Evolutionary conservation across 805 yeast genomes (phyloP).

Genomic region (Yarrowia hollandica): DNA sequence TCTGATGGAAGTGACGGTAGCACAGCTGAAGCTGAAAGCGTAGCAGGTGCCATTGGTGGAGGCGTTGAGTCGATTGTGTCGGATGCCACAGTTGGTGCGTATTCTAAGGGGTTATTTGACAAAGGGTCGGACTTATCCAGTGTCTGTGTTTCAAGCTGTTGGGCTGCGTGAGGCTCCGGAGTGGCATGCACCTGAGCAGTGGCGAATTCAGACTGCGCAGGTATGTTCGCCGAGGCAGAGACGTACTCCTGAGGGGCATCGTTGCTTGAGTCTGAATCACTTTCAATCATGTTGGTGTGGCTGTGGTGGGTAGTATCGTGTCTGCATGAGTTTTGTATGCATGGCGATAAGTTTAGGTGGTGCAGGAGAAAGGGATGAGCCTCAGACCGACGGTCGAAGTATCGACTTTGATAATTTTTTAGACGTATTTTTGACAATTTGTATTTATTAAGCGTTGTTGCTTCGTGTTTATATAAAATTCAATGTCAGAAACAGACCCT

Average conservation of each 20-base stretch:
- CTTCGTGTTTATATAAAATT: no score
- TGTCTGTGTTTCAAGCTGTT: not conserved
- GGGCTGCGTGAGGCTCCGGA: not conserved
- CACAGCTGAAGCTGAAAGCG: slow-evolving; percentile 41
- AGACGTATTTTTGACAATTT: no score
- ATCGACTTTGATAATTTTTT: no score
- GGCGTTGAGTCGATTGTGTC: slow-evolving; percentile 39
- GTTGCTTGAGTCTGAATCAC: slow-evolving; percentile 11
- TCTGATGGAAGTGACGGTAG: slow-evolving; percentile 39
- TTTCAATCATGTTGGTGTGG: not conserved
- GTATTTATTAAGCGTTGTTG: no score
- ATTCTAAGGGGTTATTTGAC: no score
- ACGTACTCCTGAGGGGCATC: slow-evolving; percentile 26
- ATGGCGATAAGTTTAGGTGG: slow-evolving; percentile 12
- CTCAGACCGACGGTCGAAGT: no score
- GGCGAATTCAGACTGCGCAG: not conserved
- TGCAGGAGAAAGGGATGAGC: no score
- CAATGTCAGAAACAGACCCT: no score
- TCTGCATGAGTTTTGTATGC: slow-evolving; percentile 13
- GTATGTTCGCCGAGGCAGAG: slow-evolving; percentile 4
- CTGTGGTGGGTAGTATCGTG: not conserved
- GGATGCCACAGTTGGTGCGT: slow-evolving; percentile 2
- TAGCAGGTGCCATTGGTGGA: slow-evolving; percentile 36
- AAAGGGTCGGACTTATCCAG: no score
- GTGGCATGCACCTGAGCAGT: not conserved